Base-by-base conservation (phyloP, 305 asterid species). In the Fraxinus greggii region DNA sequence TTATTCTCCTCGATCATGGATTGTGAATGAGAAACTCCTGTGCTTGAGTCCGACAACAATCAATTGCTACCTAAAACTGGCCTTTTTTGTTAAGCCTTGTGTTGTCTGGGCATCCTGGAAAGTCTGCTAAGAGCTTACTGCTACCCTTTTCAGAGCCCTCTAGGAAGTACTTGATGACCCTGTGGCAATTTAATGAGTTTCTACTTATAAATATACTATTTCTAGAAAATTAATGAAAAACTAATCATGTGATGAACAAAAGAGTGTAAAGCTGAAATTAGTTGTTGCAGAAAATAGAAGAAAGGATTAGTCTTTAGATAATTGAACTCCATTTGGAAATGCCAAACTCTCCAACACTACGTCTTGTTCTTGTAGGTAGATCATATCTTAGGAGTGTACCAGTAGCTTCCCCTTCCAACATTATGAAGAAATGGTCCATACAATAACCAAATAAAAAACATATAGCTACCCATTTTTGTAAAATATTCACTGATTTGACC, bases 81-180 rank as follows among this genome's bases (percentile, higher is more conserved):
- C 98, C 98, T n/a, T 84, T 89, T 38, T 90, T 92, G 77, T 89
- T 94, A 23, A 85, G 81, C 74, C 99, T 88, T 40, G 92, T 83
- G 81, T 95, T 94, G 87, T 95, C 98, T 0, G 98, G 99, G 75
- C 90, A 94, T 33, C 98, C 98, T 0, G 99, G 98, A 29, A 95
- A 91, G 81, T 95, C 78, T 4, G 89, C 93, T 0, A 88, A 86
- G 4, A 90, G 83, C 86, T 94, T 94, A 0, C 78, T 65, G 1
- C 17, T 86, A 35, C 97, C 98, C 0, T 32, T 80, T 81, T 86
- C 90, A 0, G 90, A 87, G 54, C 99, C 98, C 79, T 92, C 90
- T 76, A 95, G 42, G 89, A 83, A 86, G 87, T 83, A 88, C 56
- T 90, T 95, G 95, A 90, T 91, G 74, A 95, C 69, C 93, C 98